Base-by-base conservation (phyloP, 2,329 filamentous ascomycete species). In the Fulvia fulva region DNA sequence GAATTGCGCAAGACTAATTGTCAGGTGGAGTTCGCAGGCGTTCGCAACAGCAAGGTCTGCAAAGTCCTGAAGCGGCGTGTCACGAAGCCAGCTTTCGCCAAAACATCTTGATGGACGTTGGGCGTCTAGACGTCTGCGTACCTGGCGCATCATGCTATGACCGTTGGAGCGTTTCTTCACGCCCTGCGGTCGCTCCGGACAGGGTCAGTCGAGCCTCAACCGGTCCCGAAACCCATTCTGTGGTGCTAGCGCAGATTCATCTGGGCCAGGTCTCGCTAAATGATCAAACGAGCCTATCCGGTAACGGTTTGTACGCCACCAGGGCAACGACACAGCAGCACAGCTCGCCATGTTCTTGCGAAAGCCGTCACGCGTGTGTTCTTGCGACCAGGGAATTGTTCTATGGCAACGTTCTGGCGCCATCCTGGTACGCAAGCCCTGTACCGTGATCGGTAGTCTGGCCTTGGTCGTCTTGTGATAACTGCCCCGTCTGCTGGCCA, bases 391-490 rank as follows among this genome's bases (percentile, higher is more conserved):
- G 46, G 22, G 51, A 46, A 8, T 25, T 26, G 4, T n/a, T 45
- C 16, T 46, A 32, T 46, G 30, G 41, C 52, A 54, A 54, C 52
- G 30, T 41, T 47, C 43, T 30, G 25, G 44, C 41, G 52, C 52
- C 22, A 54, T 45, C 37, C 52, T 34, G 37, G 52, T 46, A 34
- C 52, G 52, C 52, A 54, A 45, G 52, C 52, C 52, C 26, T 46
- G 41, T 46, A 46, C 21, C 5, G 26, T 5, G 22, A n/a, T 2
- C 9, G 19, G 32, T 7, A 2, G 16, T 54, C 52, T 54, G 37
- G 52, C 52, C 52, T 12, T 16, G 25, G 26, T 28, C 11, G 46
- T 19, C 46, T 5, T 54, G 52, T 46, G 37, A 32, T 28, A 32
- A 5, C 5, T 46, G 41, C 30, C 16, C 52, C 6, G 25, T 46